Evolutionary conservation across 345 rosid species (phyloP).

Genomic region (Rubroshorea leprosula): DNA sequence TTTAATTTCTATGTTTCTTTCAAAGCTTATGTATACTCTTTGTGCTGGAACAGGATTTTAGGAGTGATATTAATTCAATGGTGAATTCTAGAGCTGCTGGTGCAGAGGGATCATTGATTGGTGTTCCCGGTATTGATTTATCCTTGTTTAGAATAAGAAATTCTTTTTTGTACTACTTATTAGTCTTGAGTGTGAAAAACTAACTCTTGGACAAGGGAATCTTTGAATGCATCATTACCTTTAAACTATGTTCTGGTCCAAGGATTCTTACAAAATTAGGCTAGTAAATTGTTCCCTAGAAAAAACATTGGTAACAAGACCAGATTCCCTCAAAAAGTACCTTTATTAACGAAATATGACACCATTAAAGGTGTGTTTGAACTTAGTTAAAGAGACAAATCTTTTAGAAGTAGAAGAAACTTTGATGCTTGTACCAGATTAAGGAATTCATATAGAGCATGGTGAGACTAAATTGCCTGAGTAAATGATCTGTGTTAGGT

Average conservation of each 20-base stretch:
- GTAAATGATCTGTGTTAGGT: too few relatives aligned
- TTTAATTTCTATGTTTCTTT: neutral
- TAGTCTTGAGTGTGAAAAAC: neutral
- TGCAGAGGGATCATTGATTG: conserved; percentile 35
- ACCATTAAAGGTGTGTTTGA: neutral
- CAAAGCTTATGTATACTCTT: neutral
- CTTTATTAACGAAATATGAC: neutral
- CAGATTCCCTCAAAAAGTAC: neutral
- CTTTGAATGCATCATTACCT: neutral
- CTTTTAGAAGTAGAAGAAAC: neutral
- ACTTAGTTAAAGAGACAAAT: neutral
- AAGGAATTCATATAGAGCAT: too few relatives aligned
- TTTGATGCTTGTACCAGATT: neutral
- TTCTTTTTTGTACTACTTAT: neutral
- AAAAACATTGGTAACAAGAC: neutral
- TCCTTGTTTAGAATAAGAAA: too few relatives aligned
- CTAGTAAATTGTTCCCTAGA: neutral
- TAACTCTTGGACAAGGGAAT: too few relatives aligned
- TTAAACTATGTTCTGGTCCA: neutral
- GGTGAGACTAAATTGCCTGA: too few relatives aligned
- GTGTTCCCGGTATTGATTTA: conserved; percentile 38
- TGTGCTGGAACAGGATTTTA: conserved; percentile 30
- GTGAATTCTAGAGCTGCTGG: conserved; percentile 32
- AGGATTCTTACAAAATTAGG: neutral
- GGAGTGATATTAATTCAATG: conserved; percentile 42